Evolutionary conservation across 352 stramenopile species (phyloP).

Genomic region (Globisporangium nodosum): DNA sequence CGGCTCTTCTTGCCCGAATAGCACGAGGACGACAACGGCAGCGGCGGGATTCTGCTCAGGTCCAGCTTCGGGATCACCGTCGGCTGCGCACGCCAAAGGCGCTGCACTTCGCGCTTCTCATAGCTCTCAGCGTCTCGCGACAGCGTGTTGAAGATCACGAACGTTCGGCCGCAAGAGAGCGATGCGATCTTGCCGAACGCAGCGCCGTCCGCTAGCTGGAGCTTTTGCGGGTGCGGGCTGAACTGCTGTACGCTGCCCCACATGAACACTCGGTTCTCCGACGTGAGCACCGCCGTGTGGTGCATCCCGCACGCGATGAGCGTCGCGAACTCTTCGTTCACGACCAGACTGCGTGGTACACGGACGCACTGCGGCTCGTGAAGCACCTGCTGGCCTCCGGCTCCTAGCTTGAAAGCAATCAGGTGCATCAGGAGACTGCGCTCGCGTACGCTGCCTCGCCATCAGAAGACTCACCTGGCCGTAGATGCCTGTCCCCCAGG

Average conservation of each 20-base stretch:
- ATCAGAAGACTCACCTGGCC: slow-evolving; percentile 26
- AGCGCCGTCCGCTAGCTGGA: slow-evolving; percentile 25
- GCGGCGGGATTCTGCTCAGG: slow-evolving; percentile 26
- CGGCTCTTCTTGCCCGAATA: slow-evolving; percentile 8
- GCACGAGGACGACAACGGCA: slow-evolving; percentile 39
- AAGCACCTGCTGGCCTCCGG: slow-evolving; percentile 32
- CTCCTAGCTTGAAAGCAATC: slow-evolving; percentile 28
- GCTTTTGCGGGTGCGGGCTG: slow-evolving; percentile 24
- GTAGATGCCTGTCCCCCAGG: slow-evolving; percentile 71
- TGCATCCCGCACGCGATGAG: slow-evolving; percentile 59
- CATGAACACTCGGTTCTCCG: slow-evolving; percentile 46
- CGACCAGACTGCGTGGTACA: slow-evolving; percentile 20
- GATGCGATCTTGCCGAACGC: slow-evolving; percentile 46
- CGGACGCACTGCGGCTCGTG: slow-evolving; percentile 39
- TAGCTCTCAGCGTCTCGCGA: slow-evolving; percentile 46
- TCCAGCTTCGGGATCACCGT: slow-evolving; percentile 45
- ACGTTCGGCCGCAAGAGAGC: slow-evolving; percentile 62
- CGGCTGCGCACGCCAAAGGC: slow-evolving; percentile 41
- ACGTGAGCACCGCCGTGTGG: slow-evolving; percentile 53
- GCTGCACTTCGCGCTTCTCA: slow-evolving; percentile 40
- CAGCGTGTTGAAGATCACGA: slow-evolving; percentile 72
- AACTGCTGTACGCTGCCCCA: slow-evolving; percentile 65
- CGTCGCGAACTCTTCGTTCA: slow-evolving; percentile 34
- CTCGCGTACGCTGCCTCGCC: background rate
- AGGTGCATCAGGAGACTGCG: background rate